Evolutionary conservation across 2,329 filamentous ascomycete species (phyloP), one percentile per base, ranked within the genome.

Genomic region (Phialophora macrospora): DNA sequence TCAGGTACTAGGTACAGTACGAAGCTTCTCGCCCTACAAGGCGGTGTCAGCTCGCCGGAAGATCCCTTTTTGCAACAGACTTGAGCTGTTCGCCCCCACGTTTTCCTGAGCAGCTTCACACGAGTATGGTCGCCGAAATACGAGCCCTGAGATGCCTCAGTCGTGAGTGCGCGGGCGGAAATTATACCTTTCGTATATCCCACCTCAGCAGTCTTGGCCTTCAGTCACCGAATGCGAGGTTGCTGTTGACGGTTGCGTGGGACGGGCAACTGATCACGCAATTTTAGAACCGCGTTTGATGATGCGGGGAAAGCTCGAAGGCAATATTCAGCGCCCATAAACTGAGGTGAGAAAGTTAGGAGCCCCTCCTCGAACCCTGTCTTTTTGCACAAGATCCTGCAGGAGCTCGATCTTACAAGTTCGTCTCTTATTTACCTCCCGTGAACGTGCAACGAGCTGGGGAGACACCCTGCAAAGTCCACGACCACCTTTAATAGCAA

Each of bases 201-300:
- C 24, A 24, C 24, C 8, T 9, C 28, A 34, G 17, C 8, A 8
- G 24, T 3, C 17, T 17, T 20, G 28, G 52, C 26, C 34, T 34
- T 30, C 22, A 34, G 52, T 32, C 52, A 11, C 20, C 48, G 48
- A 51, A 17, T 51, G 48, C 48, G 48, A 51, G 48, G 38, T 44
- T 44, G 17, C 48, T 26, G 22, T 26, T 55, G 28, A 34, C 34
- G 8, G 52, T 34, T 55, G 28, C 28, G 52, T 55, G 52, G 52
- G 28, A 26, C 28, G 52, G 52, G 52, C 52, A 55, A 28, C 28
- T 8, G 52, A 55, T 55, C 52, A 55, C 58, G 58, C 46, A 51
- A 60, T 51, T 52, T 52, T 51, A 30, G 44, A 11, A 60, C 20
- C 58, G 26, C 46, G 32, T 48, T 20, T 17, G 3, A 3, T 32